Conservation (phyloP, 805 yeast species). For the Priceomyces haplophilus region DNA sequence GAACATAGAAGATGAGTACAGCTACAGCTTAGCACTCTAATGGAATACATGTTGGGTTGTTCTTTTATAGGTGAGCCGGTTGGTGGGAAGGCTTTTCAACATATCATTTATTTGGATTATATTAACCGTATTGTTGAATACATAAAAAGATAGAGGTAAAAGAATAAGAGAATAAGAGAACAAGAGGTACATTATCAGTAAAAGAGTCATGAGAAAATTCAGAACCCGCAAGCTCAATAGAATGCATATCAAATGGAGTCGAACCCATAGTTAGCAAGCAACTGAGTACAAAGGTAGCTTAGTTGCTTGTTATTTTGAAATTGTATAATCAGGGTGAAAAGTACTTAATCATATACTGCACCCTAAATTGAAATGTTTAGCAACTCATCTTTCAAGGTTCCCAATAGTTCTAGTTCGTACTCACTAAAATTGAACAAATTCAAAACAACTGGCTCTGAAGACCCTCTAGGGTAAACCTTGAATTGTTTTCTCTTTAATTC, state of each 20-base stretch:
- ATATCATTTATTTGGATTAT: not conserved
- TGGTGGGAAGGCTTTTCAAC: not conserved
- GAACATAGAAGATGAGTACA: slow-evolving; percentile 93
- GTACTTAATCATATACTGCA: too few relatives aligned
- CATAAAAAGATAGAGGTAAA: not conserved
- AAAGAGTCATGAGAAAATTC: not conserved
- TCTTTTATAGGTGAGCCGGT: not conserved
- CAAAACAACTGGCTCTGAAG: slow-evolving; percentile 36
- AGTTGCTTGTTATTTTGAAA: too few relatives aligned
- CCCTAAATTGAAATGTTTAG: slow-evolving; percentile 7
- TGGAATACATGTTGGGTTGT: too few relatives aligned
- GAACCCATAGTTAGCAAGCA: not conserved
- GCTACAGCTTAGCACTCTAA: slow-evolving; percentile 80
- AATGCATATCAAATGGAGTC: not conserved
- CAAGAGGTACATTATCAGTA: not conserved
- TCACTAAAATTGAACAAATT: slow-evolving; percentile 68
- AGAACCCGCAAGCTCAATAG: not conserved
- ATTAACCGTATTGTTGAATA: not conserved
- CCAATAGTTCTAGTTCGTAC: slow-evolving; percentile 56
- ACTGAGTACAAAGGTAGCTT: not conserved
- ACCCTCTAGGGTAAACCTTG: slow-evolving; percentile 55
- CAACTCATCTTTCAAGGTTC: slow-evolving; percentile 35
- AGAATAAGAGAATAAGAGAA: not conserved
- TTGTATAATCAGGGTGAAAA: too few relatives aligned
- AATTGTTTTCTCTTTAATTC: slow-evolving; percentile 65